Evolutionary conservation across 352 stramenopile species (phyloP).

Genomic region (Globisporangium alternatum): DNA sequence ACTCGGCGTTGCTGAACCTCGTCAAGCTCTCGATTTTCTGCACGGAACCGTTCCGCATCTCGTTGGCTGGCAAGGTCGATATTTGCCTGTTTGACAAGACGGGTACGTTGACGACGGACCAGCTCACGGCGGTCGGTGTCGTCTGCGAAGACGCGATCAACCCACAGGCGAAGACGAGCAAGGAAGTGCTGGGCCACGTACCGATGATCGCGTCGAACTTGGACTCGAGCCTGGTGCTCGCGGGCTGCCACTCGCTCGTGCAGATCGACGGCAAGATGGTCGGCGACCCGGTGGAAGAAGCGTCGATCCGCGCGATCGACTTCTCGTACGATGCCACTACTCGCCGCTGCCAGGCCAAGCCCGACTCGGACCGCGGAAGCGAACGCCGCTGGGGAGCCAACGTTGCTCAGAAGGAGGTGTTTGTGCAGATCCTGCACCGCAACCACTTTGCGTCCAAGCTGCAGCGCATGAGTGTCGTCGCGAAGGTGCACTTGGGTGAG

Average conservation of each 20-base stretch:
- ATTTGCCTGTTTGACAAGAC: slow-evolving; percentile 99
- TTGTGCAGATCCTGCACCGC: slow-evolving; percentile 90
- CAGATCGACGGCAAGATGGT: slow-evolving; percentile 95
- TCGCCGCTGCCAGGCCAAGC: slow-evolving; percentile 72
- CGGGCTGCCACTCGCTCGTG: slow-evolving; percentile 97
- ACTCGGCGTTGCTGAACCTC: slow-evolving; percentile 93
- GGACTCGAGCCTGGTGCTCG: slow-evolving; percentile 78
- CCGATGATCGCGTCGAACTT: slow-evolving; percentile 85
- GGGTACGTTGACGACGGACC: slow-evolving; percentile 97
- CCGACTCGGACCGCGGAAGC: slow-evolving; percentile 58
- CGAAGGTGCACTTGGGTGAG: slow-evolving; percentile 80
- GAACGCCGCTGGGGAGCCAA: slow-evolving; percentile 69
- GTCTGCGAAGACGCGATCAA: slow-evolving; percentile 72
- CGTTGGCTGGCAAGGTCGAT: slow-evolving; percentile 94
- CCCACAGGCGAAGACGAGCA: slow-evolving; percentile 25
- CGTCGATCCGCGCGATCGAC: slow-evolving; percentile 95
- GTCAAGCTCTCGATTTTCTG: slow-evolving; percentile 97
- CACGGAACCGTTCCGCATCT: slow-evolving; percentile 98
- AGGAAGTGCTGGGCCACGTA: slow-evolving; percentile 62
- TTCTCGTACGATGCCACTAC: slow-evolving; percentile 85
- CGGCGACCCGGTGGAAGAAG: slow-evolving; percentile 98
- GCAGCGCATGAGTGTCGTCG: slow-evolving; percentile 96
- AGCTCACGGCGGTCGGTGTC: slow-evolving; percentile 93
- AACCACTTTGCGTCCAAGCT: slow-evolving; percentile 96
- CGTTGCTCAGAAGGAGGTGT: slow-evolving; percentile 79